Conservation (phyloP, 177 flowering plant species). For the Vitis hybrid region DNA sequence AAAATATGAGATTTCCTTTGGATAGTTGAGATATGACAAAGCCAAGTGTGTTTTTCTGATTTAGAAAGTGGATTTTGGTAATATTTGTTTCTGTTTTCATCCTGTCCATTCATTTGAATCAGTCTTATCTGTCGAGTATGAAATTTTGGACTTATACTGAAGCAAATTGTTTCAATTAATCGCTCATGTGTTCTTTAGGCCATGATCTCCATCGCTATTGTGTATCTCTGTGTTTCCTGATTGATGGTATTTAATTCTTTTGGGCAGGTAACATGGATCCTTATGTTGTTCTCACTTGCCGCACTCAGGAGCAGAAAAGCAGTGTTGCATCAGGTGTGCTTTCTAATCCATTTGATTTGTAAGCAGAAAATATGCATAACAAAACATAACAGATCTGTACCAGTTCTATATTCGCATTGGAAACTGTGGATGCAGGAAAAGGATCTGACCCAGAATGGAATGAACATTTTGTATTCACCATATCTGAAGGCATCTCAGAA, state of each 20-base stretch:
- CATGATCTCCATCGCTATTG: neutral
- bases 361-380: too few relatives aligned
- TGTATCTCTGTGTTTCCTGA: neutral
- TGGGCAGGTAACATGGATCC: conserved; percentile 74
- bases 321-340: conserved; percentile 66
- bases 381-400: too few relatives aligned
- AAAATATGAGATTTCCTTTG: neutral
- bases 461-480: conserved; percentile 60
- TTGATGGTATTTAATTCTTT: conserved; percentile 5
- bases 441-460: conserved; percentile 87
- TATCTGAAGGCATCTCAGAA: conserved; percentile 47
- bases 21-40: neutral
- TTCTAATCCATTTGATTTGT: too few relatives aligned
- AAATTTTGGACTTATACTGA: too few relatives aligned
- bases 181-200: neutral
- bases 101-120: neutral
- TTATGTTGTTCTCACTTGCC: conserved; percentile 59
- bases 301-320: conserved; percentile 72
- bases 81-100: neutral
- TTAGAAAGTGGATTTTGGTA: neutral
- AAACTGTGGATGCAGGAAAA: conserved; percentile 43
- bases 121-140: too few relatives aligned
- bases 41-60: neutral
- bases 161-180: neutral
- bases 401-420: too few relatives aligned